Evolutionary conservation across 768 basidiomycete genomes (phyloP).

Genomic region (Boletus edulis): DNA sequence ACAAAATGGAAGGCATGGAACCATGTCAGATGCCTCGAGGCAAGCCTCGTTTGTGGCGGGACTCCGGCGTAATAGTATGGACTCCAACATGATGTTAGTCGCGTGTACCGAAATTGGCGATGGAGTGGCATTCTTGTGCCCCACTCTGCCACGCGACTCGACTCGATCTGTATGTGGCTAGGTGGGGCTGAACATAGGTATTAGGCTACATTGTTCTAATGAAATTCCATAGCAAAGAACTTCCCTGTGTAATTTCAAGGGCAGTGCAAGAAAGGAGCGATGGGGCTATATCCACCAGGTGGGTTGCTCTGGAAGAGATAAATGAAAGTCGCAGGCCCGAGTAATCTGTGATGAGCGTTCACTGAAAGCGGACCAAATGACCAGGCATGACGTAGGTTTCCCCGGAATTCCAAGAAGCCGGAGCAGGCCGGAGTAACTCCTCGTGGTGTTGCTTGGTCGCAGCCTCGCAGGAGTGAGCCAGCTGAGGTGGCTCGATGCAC

Average conservation of each 20-base stretch:
- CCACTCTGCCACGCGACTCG: too few relatives aligned
- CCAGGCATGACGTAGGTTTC: slow-evolving; percentile 2
- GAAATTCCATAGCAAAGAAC: slow-evolving; percentile 1
- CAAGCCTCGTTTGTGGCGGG: slow-evolving; percentile 22
- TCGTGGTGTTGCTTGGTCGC: neutral
- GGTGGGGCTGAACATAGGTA: neutral
- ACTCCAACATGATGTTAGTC: slow-evolving; percentile 9
- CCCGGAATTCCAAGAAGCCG: neutral
- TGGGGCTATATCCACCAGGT: slow-evolving; percentile 3
- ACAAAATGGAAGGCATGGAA: slow-evolving; percentile 19
- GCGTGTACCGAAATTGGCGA: slow-evolving; percentile 12
- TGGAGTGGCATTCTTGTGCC: too few relatives aligned
- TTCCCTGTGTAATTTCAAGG: neutral
- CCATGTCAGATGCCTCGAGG: slow-evolving; percentile 28
- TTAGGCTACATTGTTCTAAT: neutral
- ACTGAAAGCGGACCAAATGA: neutral
- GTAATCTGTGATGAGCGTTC: slow-evolving; percentile 1
- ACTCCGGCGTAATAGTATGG: slow-evolving; percentile 5
- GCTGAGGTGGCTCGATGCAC: too few relatives aligned
- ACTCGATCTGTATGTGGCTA: neutral
- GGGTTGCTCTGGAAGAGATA: neutral
- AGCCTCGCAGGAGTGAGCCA: too few relatives aligned
- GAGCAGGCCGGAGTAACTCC: too few relatives aligned
- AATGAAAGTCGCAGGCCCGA: neutral
- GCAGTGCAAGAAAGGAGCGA: slow-evolving; percentile 9